Base-by-base conservation (phyloP, 164 flowering plant species). In the Paratinospora sagittata region DNA sequence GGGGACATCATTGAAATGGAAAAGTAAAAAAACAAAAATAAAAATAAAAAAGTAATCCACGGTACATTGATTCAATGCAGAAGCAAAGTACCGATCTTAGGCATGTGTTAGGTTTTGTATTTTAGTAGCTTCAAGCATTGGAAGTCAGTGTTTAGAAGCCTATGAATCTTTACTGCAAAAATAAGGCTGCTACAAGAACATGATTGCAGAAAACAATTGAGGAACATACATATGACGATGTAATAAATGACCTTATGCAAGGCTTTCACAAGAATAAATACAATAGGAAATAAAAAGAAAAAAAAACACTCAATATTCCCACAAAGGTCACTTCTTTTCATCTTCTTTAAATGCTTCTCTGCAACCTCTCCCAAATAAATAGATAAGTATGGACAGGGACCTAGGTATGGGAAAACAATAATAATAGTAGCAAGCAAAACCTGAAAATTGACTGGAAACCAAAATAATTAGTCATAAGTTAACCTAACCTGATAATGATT, bases 401-500 rank as follows among this genome's bases (percentile, higher is more conserved):
- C 19, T 47, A 47, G n/a, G 55, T 47, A 13, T 19, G 19, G 2
- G 55, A 3, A n/a, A 47, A 13, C 55, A 47, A 14, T 47, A 47
- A 3, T 19, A 14, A 47, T 47, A 47, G 19, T 13, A 47, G 14
- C 55, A 11, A 30, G 2, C 34, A 30, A 30, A 30, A 30, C 34
- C 34, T 30, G 34, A 30, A 30, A 30, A 30, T 30, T 30, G 4
- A 30, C 3, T 30, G 14, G 55, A 47, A 19, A 17, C 21, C 19
- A 9, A 19, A 19, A 55, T 30, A 36, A 11, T 11, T 26, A 67
- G 21, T 68, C 33, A 36, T 27, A 33, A 33, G 14, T 23, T 65
- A 36, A 10, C 67, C 76, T 52, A 76, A 90, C 97, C 92, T 85
- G 78, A 74, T 88, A 92, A 71, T 77, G 86, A 24, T 81, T 78